Base-by-base conservation (phyloP, 768 basidiomycete species). In the Lactifluus subvellereus region DNA sequence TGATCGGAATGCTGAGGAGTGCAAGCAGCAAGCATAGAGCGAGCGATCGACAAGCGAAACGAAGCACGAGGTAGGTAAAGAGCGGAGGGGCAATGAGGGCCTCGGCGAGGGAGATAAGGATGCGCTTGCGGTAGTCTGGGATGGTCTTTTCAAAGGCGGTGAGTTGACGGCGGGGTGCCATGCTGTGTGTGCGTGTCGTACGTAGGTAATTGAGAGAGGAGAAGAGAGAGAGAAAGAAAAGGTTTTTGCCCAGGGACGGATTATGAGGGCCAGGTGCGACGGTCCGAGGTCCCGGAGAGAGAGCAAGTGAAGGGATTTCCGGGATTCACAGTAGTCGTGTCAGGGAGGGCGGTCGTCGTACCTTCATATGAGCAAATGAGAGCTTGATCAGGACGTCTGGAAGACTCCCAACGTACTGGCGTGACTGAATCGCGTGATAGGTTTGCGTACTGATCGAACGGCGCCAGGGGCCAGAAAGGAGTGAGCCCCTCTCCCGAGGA, bases 361-460 rank as follows among this genome's bases (percentile, higher is more conserved):
- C 5, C 40, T 30, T 35, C 58, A 49, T 58, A 43, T 20, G 70
- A 74, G 18, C 33, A 84, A 84, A 86, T 0, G 82, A 80, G 1
- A 81, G 77, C 0, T 75, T 72, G 30, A 85, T 85, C 4, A 72
- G 73, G 10, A 76, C 80, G 2, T 14, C 27, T 3, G 11, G 14
- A 43, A 18, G 27, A 27, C 27, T 27, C 27, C 50, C 32, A n/a
- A 51, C 50, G 3, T 3, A 32, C 32, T 13, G 50, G 49, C 49
- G 9, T 51, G 30, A 14, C 18, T 18, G 43, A 10, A 43, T n/a
- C 13, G 43, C 13, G 43, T 43, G 18, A 13, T 43, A 5, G 30
- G 18, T 14, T 33, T 49, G 45, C 18, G 45, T 22, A 6, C 6
- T 22, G 14, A 18, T 18, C 16, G 30, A 32, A 18, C 50, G 32